Evolutionary conservation across 306 rosid genomes (phyloP).

Genomic region (Erythrophleum fordii): DNA sequence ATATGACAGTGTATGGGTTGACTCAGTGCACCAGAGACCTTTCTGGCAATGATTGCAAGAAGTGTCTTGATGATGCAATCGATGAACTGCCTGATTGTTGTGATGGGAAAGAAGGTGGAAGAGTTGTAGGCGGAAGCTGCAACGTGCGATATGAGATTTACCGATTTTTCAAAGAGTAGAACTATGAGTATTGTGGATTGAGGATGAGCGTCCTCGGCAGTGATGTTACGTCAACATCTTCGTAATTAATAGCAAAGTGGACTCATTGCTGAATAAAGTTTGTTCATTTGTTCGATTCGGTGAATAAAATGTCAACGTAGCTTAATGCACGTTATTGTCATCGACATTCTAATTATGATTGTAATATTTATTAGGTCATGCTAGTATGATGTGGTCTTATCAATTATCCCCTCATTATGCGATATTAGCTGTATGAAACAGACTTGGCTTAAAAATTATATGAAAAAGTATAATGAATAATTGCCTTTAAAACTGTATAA

Average conservation of each 20-base stretch:
- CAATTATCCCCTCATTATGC: too few species aligned
- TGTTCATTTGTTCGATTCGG: neutral
- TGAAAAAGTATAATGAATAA: too few species aligned
- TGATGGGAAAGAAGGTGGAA: constrained; percentile 50
- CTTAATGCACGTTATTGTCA: too few species aligned
- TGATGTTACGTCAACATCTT: too few species aligned
- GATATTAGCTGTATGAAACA: too few species aligned
- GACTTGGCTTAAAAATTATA: too few species aligned
- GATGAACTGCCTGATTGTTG: constrained; percentile 45
- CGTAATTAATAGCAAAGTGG: too few species aligned
- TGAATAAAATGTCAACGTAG: neutral
- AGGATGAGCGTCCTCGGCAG: too few species aligned
- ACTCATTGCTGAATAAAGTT: neutral
- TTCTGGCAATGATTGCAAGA: constrained; percentile 39
- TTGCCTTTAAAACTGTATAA: too few species aligned
- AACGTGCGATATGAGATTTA: constrained; percentile 50
- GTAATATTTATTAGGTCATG: too few species aligned
- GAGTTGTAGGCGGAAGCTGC: constrained; percentile 59
- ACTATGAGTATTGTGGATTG: neutral
- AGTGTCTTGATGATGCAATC: constrained; percentile 53
- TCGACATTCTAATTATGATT: too few species aligned
- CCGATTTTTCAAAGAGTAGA: constrained; percentile 37
- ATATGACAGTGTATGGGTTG: constrained; percentile 40
- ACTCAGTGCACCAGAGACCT: constrained; percentile 62
- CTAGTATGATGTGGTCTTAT: too few species aligned